A percentile compares a stretch with the other conserved stretches of the same genome.
Conservation (phyloP, 2,329 filamentous ascomycete genomes). For the Phialophora tarda region DNA sequence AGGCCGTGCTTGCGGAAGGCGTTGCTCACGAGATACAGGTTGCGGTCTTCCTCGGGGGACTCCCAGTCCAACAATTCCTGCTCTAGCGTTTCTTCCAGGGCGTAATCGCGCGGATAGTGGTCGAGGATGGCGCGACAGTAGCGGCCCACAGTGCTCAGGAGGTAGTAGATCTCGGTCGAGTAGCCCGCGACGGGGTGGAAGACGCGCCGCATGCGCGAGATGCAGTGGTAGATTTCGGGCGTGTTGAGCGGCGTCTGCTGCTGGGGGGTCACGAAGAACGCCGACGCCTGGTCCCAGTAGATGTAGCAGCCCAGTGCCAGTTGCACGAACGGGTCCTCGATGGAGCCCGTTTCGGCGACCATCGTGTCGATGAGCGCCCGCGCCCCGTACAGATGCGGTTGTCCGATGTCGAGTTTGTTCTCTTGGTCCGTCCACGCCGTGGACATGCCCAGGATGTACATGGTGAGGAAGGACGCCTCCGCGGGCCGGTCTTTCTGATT, state of each 20-base stretch:
- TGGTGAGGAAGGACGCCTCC: too few relatives aligned
- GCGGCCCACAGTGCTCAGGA: slow-evolving; percentile 7
- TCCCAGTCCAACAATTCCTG: slow-evolving; percentile 6
- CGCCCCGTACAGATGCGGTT: too few relatives aligned
- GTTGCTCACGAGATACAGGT: slow-evolving; percentile 8
- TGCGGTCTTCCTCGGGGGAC: slow-evolving; percentile 11
- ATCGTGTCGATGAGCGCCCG: too few relatives aligned
- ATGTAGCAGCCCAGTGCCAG: slow-evolving; percentile 5
- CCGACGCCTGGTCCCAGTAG: slow-evolving; percentile 11
- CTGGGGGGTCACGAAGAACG: slow-evolving; percentile 8
- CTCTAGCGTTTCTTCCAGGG: not conserved
- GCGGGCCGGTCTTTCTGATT: too few relatives aligned
- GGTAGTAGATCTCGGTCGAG: slow-evolving; percentile 14
- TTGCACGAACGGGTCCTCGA: slow-evolving; percentile 6
- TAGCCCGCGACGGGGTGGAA: slow-evolving; percentile 8
- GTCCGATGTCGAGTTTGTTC: too few relatives aligned
- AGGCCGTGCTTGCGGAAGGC: slow-evolving; percentile 11
- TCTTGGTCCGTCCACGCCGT: too few relatives aligned
- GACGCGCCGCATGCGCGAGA: slow-evolving; percentile 6
- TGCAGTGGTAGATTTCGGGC: slow-evolving; percentile 6
- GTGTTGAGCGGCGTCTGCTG: slow-evolving; percentile 10
- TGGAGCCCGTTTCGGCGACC: too few relatives aligned
- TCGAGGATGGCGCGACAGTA: slow-evolving; percentile 2
- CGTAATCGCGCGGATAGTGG: too few relatives aligned
- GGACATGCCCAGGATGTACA: too few relatives aligned